These are phyloP conservation scores for Pleodorina starrii DNA, from an alignment of 139 green algal species.

Conservation along the genomic window DNA sequence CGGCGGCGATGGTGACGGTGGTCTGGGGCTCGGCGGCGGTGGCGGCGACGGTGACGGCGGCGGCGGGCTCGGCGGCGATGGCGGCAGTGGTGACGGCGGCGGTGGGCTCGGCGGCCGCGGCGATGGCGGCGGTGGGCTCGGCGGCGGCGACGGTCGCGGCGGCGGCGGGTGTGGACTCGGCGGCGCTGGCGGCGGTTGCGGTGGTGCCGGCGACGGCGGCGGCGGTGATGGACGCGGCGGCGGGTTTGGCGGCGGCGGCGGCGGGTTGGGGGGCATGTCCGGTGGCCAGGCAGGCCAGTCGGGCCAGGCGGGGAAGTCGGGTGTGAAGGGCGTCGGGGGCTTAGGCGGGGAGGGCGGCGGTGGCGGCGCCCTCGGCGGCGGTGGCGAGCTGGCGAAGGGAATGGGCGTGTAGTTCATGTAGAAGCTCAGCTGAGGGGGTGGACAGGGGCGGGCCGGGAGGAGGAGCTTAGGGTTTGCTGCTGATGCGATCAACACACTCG, in stretches of 20 bases:
- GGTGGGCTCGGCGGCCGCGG: background rate
- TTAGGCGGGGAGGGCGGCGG: background rate
- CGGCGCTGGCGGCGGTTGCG: background rate
- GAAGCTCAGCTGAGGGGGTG: background rate
- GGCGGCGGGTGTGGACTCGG: background rate
- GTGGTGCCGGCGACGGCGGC: background rate
- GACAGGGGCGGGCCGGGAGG: no score
- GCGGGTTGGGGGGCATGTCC: conserved; percentile 8
- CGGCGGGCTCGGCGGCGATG: background rate
- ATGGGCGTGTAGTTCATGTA: conserved; percentile 18
- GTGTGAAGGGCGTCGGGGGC: background rate
- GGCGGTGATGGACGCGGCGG: background rate
- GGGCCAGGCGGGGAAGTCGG: background rate
- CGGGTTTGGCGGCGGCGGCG: background rate
- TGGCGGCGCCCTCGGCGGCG: background rate
- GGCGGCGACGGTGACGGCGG: background rate
- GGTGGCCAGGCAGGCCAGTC: background rate
- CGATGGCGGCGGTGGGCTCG: background rate
- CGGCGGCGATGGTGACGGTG: background rate
- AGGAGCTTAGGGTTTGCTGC: background rate
- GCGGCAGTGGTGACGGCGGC: background rate
- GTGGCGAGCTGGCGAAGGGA: background rate
- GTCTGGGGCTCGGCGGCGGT: background rate
- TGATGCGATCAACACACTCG: no score
- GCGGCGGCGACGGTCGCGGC: background rate